Evolutionary conservation across 2,329 filamentous ascomycete species (phyloP), one percentile per base, ranked within the genome.

Genomic region (Raffaelea deltoideospora): DNA sequence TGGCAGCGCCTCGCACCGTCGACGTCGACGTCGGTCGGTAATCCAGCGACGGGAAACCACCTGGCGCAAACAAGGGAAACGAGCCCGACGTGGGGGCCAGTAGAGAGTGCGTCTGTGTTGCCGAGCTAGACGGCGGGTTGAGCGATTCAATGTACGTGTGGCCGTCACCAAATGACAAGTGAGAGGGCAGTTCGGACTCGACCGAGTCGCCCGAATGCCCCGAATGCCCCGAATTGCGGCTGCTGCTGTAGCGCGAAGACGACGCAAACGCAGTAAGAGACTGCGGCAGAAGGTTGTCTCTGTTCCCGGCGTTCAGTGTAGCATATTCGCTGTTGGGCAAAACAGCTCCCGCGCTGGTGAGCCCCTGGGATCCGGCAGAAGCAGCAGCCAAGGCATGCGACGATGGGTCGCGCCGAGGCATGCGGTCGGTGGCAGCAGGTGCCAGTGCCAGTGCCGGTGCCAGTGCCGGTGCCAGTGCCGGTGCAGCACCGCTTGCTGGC

Each of bases 1-100:
- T 68, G 4, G 60, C 50, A 10, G 59, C 50, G 17, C 59, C 66
- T 26, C 66, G 63, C 18, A 71, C 56, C 0, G 67, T 69, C 3
- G 60, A 47, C n/a, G 52, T 61, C 1, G 64, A 67, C 1, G 51
- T 56, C 0, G 65, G 61, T 3, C 63, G 56, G 37, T 27, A 28
- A 14, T 18, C 26, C 5, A 8, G 23, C 23, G n/a, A 14, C 26
- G 11, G 10, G 26, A 13, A 27, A 5, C 5, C 10, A 5, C 26
- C 13, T 27, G 26, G 7, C 5, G 6, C n/a, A 4, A 15, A 8
- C 28, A 18, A 13, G 19, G 31, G 30, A 10, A 30, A 13, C n/a
- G 5, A 4, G n/a, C n/a, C 33, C 6, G 13, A 5, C 9, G 24
- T 22, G 5, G 40, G 33, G 5, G 37, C 27, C 23, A 35, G 27